Evolutionary conservation across 768 basidiomycete genomes (phyloP), one percentile per base, ranked within the genome.

Genomic region (Tricholoma flavovirens): DNA sequence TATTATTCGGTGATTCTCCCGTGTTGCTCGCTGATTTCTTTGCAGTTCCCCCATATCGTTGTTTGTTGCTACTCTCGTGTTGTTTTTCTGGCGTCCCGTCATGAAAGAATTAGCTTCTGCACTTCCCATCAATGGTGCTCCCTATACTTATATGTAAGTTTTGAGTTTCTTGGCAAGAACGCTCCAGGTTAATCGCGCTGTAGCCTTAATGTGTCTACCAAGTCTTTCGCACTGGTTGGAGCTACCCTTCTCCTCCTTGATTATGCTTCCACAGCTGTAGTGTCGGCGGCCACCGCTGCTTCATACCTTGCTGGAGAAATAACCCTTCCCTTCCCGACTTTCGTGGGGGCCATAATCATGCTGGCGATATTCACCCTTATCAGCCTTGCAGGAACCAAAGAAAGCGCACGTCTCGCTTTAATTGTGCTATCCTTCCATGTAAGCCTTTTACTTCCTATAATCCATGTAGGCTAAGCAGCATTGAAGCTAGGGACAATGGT

Each of bases 81-180:
- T 88, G 3, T 86, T 84, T 61, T 64, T 90, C 21, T 90, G 86
- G 84, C 80, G 86, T 11, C 88, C 88, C 2, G 77, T 90, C 46
- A 83, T 91, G 80, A 77, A 81, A 59, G 88, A 90, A 64, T 68
- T 91, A 8, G 86, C 78, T 0, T 83, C 83, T 4, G 86, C 87
- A 2, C 67, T 90, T 1, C 84, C 86, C 0, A 76, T 88, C 9
- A 82, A 77, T 54, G 88, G 88, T 1, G 86, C 84, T 7, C 87
- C 85, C 4, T 90, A 88, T 63, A 81, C 82, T 0, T 87, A 87
- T 63, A 69, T 87, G 83, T 86, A 59, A 59, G 80, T 40, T 2
- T 5, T 15, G 15, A 14, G 38, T 15, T 42, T 33, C 11, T 36
- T 26, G 5, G 54, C 12, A 29, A 51, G 33, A 15, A 11, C 12